A percentile compares a stretch with the other conserved stretches of the same genome.
These are phyloP conservation scores for Daedaleopsis sinensis DNA, from an alignment of 768 basidiomycete species.

Conservation along the genomic window DNA sequence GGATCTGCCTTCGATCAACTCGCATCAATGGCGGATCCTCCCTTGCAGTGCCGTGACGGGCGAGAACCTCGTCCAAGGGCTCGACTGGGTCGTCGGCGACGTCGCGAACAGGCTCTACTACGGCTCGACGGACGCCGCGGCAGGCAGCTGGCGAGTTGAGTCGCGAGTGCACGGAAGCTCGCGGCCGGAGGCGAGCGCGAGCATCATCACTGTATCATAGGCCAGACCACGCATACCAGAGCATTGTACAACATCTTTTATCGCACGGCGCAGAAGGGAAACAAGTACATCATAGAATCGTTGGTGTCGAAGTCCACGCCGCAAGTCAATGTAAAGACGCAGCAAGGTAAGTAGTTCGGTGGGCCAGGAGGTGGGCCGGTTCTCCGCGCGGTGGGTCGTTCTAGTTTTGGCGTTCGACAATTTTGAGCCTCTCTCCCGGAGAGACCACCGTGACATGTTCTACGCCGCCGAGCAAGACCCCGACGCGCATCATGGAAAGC, in stretches of 20 bases:
- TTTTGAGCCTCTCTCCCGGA: slow-evolving; percentile 43
- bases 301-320: neutral
- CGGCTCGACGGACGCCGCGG: slow-evolving; percentile 15
- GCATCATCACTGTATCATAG: neutral
- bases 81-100: slow-evolving; percentile 92
- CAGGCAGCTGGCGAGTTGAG: too few species aligned
- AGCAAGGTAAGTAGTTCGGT: too few species aligned
- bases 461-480: slow-evolving; percentile 65
- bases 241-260: neutral
- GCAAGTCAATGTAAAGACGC: neutral
- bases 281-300: neutral
- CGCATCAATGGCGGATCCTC: slow-evolving; percentile 89
- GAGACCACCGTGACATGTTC: slow-evolving; percentile 54
- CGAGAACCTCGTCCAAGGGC: slow-evolving; percentile 77
- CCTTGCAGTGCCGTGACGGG: slow-evolving; percentile 94
- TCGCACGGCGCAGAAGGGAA: neutral
- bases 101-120: slow-evolving; percentile 90
- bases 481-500: slow-evolving; percentile 79
- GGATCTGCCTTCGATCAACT: slow-evolving; percentile 76
- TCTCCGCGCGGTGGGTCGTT: neutral
- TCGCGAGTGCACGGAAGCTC: too few species aligned
- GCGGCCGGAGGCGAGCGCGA: neutral
- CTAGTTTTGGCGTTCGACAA: slow-evolving; percentile 12
- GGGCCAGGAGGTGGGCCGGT: too few species aligned
- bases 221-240: too few species aligned